These are phyloP conservation scores for Microcos paniculata DNA, from an alignment of 345 rosid species.

Conservation along the genomic window DNA sequence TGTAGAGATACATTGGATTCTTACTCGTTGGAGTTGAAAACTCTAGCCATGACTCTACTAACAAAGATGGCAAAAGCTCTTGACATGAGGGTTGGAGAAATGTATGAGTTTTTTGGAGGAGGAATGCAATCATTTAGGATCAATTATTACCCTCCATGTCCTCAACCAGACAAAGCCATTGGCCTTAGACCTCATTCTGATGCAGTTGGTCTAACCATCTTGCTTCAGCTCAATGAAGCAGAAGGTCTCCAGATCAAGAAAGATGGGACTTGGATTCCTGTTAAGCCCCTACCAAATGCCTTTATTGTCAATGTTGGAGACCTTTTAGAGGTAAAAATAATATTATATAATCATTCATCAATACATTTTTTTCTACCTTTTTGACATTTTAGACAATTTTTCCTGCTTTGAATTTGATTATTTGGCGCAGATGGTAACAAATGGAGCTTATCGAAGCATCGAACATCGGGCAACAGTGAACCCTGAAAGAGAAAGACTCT, in stretches of 20 bases:
- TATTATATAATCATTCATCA: not conserved
- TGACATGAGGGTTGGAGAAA: constrained; percentile 23
- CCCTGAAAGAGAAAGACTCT: constrained; percentile 39
- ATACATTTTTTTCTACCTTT: not conserved
- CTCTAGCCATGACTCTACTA: constrained; percentile 24
- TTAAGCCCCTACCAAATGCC: constrained; percentile 23
- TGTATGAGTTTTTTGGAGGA: constrained; percentile 27
- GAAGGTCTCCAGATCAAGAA: constrained; percentile 27
- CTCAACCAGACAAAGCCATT: constrained; percentile 31
- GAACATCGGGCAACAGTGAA: constrained; percentile 52
- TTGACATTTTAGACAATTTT: too few relatives aligned
- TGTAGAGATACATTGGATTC: constrained; percentile 36
- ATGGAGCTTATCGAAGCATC: constrained; percentile 44
- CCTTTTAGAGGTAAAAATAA: constrained; percentile 23
- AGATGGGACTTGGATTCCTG: constrained; percentile 25
- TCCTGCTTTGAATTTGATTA: too few relatives aligned
- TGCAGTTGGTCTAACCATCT: constrained; percentile 20
- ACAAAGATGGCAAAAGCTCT: constrained; percentile 30
- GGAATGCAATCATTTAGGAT: constrained; percentile 39
- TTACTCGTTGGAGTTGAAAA: constrained; percentile 30
- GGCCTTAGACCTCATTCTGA: constrained; percentile 35
- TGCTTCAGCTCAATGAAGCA: constrained; percentile 22
- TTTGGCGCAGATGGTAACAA: constrained; percentile 48
- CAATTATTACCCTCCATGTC: constrained; percentile 42
- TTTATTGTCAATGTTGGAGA: constrained; percentile 40